phyloP scores from a whole-genome alignment of 164 flowering plant species.

The Umbilicus rupestris region DNA sequence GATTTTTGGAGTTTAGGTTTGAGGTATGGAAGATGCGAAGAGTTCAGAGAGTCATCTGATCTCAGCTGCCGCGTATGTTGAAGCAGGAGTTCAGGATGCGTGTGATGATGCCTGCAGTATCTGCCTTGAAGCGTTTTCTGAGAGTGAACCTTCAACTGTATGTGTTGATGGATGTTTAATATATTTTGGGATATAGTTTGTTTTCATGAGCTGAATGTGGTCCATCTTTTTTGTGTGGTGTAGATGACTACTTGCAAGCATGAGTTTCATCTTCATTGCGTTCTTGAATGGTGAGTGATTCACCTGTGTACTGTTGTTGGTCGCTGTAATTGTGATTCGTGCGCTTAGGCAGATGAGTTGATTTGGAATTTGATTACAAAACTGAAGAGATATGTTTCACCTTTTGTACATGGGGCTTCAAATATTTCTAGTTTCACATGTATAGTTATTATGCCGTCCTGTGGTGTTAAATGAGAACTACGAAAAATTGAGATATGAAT shows the following conservation, averaged over 20 bases:
- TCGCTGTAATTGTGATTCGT: background rate
- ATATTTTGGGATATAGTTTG: background rate
- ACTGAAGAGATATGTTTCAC: background rate
- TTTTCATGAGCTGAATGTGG: background rate
- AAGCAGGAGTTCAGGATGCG: constrained; percentile 94
- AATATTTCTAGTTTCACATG: background rate
- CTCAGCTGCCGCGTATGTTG: constrained; percentile 91
- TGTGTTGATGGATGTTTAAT: background rate
- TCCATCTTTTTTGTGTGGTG: constrained; percentile 13
- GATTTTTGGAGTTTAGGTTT: constrained; percentile 18
- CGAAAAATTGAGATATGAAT: background rate
- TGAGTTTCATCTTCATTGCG: constrained; percentile 95
- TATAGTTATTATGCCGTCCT: background rate
- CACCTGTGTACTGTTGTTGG: background rate
- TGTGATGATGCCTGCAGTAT: constrained; percentile 98
- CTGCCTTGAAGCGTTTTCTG: constrained; percentile 80
- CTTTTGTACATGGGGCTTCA: background rate
- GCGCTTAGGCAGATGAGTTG: too few relatives aligned
- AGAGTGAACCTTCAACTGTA: constrained; percentile 85
- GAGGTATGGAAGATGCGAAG: constrained; percentile 43
- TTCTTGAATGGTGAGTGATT: constrained; percentile 68
- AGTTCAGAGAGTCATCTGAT: constrained; percentile 51
- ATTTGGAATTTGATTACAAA: background rate
- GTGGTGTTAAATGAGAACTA: background rate
- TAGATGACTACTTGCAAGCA: constrained; percentile 94